Conservation (phyloP, 805 yeast species). For the Yarrowia sp. region DNA sequence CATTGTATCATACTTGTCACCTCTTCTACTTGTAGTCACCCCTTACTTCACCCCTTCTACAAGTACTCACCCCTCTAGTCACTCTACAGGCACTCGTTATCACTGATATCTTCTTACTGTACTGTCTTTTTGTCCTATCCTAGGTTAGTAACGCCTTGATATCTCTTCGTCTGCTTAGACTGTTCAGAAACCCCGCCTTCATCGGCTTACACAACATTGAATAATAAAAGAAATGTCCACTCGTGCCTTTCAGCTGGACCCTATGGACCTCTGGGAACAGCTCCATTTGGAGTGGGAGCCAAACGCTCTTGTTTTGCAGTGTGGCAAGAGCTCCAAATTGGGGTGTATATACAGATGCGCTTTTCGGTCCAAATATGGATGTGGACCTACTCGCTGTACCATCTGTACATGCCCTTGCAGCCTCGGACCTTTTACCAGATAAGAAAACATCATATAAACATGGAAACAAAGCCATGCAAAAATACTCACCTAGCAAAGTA, state of each 20-base stretch:
- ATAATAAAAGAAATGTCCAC: constrained; percentile 2
- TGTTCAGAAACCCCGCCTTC: constrained; percentile 12
- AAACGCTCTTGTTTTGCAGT: constrained; percentile 18
- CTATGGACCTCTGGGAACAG: constrained; percentile 10
- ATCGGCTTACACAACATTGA: not conserved
- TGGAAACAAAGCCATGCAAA: not conserved
- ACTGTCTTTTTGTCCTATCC: not conserved
- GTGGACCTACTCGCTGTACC: constrained; percentile 6
- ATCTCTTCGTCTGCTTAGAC: not conserved
- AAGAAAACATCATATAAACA: not conserved
- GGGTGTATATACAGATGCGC: not conserved
- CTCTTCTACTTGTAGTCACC: too few species aligned
- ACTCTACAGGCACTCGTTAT: too few species aligned
- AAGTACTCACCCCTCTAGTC: too few species aligned
- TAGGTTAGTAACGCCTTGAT: not conserved
- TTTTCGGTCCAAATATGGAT: not conserved
- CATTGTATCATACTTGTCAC: too few species aligned
- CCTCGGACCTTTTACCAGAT: constrained; percentile 25
- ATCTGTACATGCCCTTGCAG: constrained; percentile 16
- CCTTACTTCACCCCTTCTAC: too few species aligned
- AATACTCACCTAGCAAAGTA: not conserved
- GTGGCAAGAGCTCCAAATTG: constrained; percentile 11
- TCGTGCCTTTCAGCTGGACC: constrained; percentile 10
- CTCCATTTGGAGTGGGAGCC: constrained; percentile 19
- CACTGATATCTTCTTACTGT: not conserved